phyloP scores from a whole-genome alignment of 1,139 yeast genomes.

The Casaregolazyma lundiana region DNA sequence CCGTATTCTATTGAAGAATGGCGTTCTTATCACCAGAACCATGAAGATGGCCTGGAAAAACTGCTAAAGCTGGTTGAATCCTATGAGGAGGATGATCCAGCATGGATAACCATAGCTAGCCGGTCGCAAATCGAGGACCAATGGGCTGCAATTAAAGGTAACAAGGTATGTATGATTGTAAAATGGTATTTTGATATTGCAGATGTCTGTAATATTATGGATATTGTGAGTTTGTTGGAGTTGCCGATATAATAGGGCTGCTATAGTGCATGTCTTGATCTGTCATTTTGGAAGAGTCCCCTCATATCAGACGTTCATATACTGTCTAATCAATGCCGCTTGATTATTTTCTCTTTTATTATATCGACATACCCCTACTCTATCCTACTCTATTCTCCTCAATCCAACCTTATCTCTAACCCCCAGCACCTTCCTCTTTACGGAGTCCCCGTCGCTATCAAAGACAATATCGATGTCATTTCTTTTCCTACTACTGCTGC shows the following conservation, averaged over 20 bases:
- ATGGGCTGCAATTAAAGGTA: conserved; percentile 50
- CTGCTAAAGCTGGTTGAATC: conserved; percentile 40
- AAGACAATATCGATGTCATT: conserved; percentile 87
- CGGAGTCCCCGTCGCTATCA: conserved; percentile 93
- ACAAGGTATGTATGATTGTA: conserved; percentile 12
- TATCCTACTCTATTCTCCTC: neutral
- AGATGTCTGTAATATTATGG: too few relatives aligned
- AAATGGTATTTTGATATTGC: too few relatives aligned
- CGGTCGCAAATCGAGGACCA: conserved; percentile 61
- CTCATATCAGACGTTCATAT: too few relatives aligned
- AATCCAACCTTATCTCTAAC: neutral
- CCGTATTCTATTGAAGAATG: conserved; percentile 72
- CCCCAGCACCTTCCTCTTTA: conserved; percentile 50
- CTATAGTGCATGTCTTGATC: too few relatives aligned
- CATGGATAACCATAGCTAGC: conserved; percentile 81
- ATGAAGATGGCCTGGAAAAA: conserved; percentile 53
- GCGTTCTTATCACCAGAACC: conserved; percentile 59
- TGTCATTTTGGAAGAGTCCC: too few relatives aligned
- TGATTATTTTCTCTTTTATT: neutral
- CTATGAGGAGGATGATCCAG: conserved; percentile 57
- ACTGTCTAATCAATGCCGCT: too few relatives aligned
- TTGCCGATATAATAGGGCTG: too few relatives aligned
- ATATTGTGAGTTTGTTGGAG: neutral
- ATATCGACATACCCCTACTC: neutral
- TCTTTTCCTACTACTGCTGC: conserved; percentile 90